Percentiles rank a stretch among this genome's conserved stretches.
Evolutionary conservation across 306 rosid species (phyloP).

Genomic region (Castanospermum australe): DNA sequence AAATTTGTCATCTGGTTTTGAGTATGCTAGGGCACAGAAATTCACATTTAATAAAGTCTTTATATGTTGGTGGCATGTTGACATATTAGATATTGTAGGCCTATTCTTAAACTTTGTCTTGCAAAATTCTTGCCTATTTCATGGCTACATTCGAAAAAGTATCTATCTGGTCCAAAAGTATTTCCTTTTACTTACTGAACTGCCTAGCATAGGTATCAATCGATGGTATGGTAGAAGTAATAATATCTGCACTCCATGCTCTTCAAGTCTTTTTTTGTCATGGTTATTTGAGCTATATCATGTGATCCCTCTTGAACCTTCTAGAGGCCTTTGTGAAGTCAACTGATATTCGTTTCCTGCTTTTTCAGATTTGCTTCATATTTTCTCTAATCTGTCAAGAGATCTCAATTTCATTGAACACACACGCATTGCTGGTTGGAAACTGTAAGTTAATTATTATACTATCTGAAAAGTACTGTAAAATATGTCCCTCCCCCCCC

Average conservation of each 20-base stretch:
- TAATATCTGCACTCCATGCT: background rate
- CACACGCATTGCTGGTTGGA: slow-evolving; percentile 75
- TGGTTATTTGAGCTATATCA: no score
- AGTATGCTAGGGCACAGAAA: background rate
- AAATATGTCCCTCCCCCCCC: no score
- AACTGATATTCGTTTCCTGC: no score
- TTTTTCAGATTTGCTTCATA: no score
- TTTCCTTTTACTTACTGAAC: background rate
- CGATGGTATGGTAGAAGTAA: background rate
- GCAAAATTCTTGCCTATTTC: background rate
- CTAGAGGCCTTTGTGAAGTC: no score
- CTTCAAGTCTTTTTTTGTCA: background rate
- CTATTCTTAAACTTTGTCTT: background rate
- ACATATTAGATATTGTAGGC: background rate
- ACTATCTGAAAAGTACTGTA: background rate
- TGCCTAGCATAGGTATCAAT: background rate
- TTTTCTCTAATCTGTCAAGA: no score
- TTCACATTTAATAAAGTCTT: background rate
- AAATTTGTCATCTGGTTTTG: background rate
- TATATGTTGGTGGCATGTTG: background rate
- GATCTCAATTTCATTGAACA: slow-evolving; percentile 13
- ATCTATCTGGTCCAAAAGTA: background rate
- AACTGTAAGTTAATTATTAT: slow-evolving; percentile 63
- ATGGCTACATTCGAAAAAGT: background rate
- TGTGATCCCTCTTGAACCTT: no score